These are phyloP conservation scores for Penicillium sp. DNA, from an alignment of 2,329 filamentous ascomycete species.

Conservation along the genomic window DNA sequence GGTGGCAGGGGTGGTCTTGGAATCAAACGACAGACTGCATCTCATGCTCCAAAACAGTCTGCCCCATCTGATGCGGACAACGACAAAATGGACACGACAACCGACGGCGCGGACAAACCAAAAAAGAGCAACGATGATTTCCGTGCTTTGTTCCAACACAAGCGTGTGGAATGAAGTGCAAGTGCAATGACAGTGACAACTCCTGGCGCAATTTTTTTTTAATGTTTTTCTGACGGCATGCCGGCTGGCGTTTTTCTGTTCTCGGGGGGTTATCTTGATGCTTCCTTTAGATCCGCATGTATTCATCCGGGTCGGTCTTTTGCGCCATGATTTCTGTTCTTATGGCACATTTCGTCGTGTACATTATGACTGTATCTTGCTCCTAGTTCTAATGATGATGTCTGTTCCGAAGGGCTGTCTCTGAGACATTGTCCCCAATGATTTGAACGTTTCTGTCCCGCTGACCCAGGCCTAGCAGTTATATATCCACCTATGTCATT, in stretches of 20 bases:
- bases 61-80: not conserved
- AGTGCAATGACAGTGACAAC: constrained; percentile 21
- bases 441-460: not conserved
- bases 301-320: constrained; percentile 10
- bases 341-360: constrained; percentile 20
- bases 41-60: constrained; percentile 9
- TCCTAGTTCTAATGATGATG: constrained; percentile 28
- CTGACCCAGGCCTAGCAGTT: not conserved
- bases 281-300: constrained; percentile 11
- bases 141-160: constrained; percentile 53
- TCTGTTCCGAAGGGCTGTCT: constrained; percentile 17
- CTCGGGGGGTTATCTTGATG: constrained; percentile 9
- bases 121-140: constrained; percentile 61
- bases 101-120: constrained; percentile 31
- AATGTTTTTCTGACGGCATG: constrained; percentile 24
- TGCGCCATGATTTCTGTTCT: constrained; percentile 7
- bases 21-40: constrained; percentile 44
- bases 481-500: too few species aligned
- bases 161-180: constrained; percentile 28
- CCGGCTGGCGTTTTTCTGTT: constrained; percentile 28
- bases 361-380: constrained; percentile 26
- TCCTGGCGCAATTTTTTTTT: constrained; percentile 19
- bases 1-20: constrained; percentile 51
- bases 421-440: constrained; percentile 8
- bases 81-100: constrained; percentile 28